Conservation (phyloP, 1,139 yeast genomes). For the Scheffersomyces cryptocercus region DNA sequence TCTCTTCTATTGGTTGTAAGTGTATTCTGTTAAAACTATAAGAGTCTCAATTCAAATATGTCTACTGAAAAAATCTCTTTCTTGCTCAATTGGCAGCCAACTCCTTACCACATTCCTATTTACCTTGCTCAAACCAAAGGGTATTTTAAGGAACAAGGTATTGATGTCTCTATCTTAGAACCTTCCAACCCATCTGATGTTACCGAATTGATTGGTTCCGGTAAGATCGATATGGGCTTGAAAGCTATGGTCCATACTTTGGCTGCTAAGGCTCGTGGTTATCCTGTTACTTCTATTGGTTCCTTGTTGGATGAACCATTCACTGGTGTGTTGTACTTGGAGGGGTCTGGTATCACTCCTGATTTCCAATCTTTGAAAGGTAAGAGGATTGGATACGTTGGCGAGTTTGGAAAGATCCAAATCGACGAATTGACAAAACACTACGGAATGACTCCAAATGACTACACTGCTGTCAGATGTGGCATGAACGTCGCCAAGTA, state of each 20-base stretch:
- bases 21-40: neutral
- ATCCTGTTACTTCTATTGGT: conserved; percentile 57
- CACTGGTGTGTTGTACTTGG: conserved; percentile 55
- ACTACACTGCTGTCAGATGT: conserved; percentile 60
- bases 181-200: conserved; percentile 63
- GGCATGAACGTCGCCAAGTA: conserved; percentile 63
- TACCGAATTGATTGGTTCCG: conserved; percentile 57
- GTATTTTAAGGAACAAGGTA: conserved; percentile 50
- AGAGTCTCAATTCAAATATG: conserved; percentile 14
- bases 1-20: neutral
- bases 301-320: conserved; percentile 59
- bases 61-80: conserved; percentile 51
- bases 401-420: conserved; percentile 62
- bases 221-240: conserved; percentile 59
- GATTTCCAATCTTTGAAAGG: conserved; percentile 56
- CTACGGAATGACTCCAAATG: conserved; percentile 56
- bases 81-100: conserved; percentile 57
- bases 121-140: conserved; percentile 54
- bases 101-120: conserved; percentile 59
- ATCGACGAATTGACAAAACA: conserved; percentile 56
- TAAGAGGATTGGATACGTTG: conserved; percentile 57
- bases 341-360: conserved; percentile 51
- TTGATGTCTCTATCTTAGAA: conserved; percentile 54
- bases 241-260: conserved; percentile 64
- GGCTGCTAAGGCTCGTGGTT: conserved; percentile 62